Base-by-base conservation (phyloP, 305 asterid genomes). In the Rubia tinctorum region DNA sequence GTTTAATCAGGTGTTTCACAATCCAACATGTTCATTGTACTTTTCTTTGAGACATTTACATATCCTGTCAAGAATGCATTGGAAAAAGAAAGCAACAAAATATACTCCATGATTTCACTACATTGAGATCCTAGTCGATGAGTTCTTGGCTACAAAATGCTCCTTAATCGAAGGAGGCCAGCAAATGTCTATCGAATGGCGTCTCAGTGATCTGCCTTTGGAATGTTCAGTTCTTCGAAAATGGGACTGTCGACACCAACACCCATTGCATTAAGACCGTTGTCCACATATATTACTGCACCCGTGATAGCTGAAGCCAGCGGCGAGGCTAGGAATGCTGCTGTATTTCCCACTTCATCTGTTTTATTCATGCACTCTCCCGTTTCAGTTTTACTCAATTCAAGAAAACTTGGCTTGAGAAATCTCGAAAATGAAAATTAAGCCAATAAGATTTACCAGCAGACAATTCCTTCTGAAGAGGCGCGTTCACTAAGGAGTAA, bases 281-380 rank as follows among this genome's bases (percentile, higher is more conserved):
- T 90, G 80, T 92, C 98, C 1, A 90, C 96, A 34, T 88, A 90
- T 65, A 90, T 79, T 5, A 89, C 93, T 49, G 93, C 82, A 27
- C 98, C 98, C 7, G 97, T 92, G 51, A 92, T 81, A 23, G 98
- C 97, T 27, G 98, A 90, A 73, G 98, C 96, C 87, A 92, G 67
- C 1, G 98, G 96, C 0, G 97, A 92, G 45, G 91, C 92, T 53
- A 92, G 87, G 80, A 92, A 92, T 59, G 98, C 97, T 55, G 97
- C 98, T 15, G 88, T 84, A 67, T 86, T 87, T 13, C 98, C 98
- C 8, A 90, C 93, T 81, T 92, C 98, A 63, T 89, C 98, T 92
- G 98, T 85, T 74, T 45, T 77, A 73, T 64, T 69, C 78, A 73
- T 55, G 45, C 6, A 15, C 69, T 47, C 66, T 42, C 59, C 51